phyloP scores from a whole-genome alignment of 331 rosid species.

The Stylosanthes scabra region DNA sequence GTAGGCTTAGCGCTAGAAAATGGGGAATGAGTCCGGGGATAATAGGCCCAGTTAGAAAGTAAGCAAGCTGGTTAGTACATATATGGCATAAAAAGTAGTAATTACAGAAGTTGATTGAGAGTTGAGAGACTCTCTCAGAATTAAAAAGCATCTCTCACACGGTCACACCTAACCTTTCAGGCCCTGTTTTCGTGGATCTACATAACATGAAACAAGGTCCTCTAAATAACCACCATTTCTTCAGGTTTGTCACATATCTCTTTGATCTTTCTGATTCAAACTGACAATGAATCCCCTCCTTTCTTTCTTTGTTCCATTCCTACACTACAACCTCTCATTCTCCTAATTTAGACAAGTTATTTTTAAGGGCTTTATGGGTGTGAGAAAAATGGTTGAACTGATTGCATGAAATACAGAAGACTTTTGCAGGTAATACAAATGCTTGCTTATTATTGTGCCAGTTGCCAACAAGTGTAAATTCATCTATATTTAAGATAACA shows the following conservation, averaged over 20 bases:
- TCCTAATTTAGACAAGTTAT: neutral
- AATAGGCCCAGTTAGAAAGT: too few relatives aligned
- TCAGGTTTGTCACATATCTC: neutral
- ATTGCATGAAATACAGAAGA: neutral
- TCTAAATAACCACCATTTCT: neutral
- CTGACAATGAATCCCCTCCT: neutral
- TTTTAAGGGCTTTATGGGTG: neutral
- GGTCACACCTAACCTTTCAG: neutral
- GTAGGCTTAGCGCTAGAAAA: too few relatives aligned
- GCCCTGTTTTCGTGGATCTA: neutral
- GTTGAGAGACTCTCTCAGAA: too few relatives aligned
- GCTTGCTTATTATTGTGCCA: conserved; percentile 6
- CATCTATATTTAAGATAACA: conserved; percentile 10
- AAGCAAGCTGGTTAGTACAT: too few relatives aligned
- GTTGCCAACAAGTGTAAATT: conserved; percentile 11
- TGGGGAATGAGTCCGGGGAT: too few relatives aligned
- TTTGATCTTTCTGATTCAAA: neutral
- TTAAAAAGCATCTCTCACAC: too few relatives aligned
- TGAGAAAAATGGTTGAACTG: neutral
- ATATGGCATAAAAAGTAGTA: neutral
- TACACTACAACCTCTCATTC: neutral
- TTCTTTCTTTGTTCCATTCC: neutral
- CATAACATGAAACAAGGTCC: neutral
- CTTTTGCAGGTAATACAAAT: neutral
- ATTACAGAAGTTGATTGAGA: neutral